Conservation (phyloP, 345 rosid genomes). For the Camelina hispida region DNA sequence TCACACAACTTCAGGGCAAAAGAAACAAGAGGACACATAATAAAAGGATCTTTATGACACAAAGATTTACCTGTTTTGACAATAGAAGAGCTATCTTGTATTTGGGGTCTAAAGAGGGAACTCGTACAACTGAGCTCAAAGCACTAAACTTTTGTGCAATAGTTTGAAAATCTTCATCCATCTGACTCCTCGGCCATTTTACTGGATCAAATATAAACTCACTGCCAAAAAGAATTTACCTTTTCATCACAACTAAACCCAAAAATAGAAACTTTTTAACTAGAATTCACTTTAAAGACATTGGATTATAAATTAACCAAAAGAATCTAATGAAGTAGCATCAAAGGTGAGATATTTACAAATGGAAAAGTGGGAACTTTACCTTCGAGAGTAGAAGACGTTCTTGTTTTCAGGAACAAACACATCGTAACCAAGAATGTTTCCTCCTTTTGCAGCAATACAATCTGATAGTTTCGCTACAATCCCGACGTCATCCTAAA, state of each 20-base stretch:
- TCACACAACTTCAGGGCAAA: constrained; percentile 1
- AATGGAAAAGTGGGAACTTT: not conserved
- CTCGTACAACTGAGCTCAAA: constrained; percentile 72
- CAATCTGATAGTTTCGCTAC: constrained; percentile 91
- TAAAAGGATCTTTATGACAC: not conserved
- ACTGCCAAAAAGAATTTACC: constrained; percentile 37
- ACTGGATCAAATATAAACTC: constrained; percentile 72
- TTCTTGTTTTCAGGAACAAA: constrained; percentile 80
- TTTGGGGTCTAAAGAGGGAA: constrained; percentile 81
- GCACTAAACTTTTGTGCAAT: constrained; percentile 66
- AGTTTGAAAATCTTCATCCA: constrained; percentile 72
- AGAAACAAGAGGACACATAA: not conserved
- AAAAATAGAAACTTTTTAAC: constrained; percentile 23
- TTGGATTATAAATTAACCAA: not conserved
- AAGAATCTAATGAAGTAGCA: not conserved
- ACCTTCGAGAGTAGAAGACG: constrained; percentile 96
- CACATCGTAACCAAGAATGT: constrained; percentile 89
- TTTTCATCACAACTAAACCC: constrained; percentile 34
- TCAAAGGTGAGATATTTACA: not conserved
- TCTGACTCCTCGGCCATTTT: constrained; percentile 80
- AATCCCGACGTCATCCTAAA: constrained; percentile 84
- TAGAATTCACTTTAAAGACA: not conserved
- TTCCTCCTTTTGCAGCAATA: constrained; percentile 91
- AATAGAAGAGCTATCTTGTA: constrained; percentile 79
- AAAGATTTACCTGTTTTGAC: constrained; percentile 70